phyloP scores from a whole-genome alignment of 2,329 filamentous ascomycete genomes.

The Arthrinium puccinioides region DNA sequence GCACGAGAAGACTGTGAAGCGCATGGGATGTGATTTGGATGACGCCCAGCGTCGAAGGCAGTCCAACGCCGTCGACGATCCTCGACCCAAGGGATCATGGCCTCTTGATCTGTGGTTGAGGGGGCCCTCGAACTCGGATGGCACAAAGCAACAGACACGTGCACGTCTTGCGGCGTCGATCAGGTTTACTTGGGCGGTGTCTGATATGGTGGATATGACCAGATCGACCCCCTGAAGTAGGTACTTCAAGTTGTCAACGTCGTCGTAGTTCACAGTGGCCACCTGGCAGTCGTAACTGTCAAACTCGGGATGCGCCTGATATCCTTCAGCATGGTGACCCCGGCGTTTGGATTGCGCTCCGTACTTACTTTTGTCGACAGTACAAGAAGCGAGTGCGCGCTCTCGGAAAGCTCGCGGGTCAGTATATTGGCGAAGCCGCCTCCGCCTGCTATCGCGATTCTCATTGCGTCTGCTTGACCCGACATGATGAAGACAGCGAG shows the following conservation, averaged over 20 bases:
- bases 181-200: conserved; percentile 58
- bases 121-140: conserved; percentile 67
- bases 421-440: conserved; percentile 52
- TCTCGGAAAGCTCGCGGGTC: conserved; percentile 53
- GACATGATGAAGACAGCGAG: conserved; percentile 8
- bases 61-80: conserved; percentile 46
- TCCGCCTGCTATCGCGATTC: conserved; percentile 55
- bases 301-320: conserved; percentile 47
- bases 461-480: conserved; percentile 38
- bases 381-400: conserved; percentile 62
- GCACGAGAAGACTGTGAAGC: conserved; percentile 65
- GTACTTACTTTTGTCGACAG: conserved; percentile 56
- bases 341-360: no score
- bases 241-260: conserved; percentile 51
- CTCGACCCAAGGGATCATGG: conserved; percentile 54
- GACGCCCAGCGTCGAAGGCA: conserved; percentile 39
- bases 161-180: conserved; percentile 63
- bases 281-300: conserved; percentile 56
- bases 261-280: conserved; percentile 59
- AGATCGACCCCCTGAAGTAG: conserved; percentile 66
- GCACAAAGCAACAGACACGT: conserved; percentile 62
- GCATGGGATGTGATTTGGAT: conserved; percentile 43
- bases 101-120: conserved; percentile 42
- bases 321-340: not conserved
- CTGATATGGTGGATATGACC: conserved; percentile 67